Conservation (phyloP, 2,329 filamentous ascomycete species). For the Aspergillus amoenus region DNA sequence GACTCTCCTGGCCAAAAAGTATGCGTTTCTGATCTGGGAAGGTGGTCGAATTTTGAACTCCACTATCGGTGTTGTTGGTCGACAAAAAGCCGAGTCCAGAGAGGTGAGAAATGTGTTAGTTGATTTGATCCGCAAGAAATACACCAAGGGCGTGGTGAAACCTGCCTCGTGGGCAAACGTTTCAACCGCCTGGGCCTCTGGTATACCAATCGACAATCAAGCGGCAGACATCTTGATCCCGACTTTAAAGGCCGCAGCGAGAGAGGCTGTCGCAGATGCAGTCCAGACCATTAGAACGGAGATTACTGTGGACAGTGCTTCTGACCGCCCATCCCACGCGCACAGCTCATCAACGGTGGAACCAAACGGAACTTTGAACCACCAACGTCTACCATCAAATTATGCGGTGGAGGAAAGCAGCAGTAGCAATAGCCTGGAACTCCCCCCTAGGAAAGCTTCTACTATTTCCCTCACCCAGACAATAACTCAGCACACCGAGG, state of each 20-base stretch:
- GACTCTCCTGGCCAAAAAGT: constrained; percentile 33
- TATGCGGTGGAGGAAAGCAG: constrained; percentile 16
- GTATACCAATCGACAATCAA: constrained; percentile 35
- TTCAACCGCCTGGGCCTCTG: constrained; percentile 40
- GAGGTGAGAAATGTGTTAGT: constrained; percentile 33
- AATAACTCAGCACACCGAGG: constrained; percentile 37
- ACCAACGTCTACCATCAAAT: constrained; percentile 26
- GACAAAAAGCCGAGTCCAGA: constrained; percentile 25
- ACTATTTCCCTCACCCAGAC: constrained; percentile 45
- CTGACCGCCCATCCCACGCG: constrained; percentile 14
- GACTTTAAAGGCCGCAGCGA: constrained; percentile 41
- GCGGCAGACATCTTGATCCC: constrained; percentile 44
- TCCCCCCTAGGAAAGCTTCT: constrained; percentile 35
- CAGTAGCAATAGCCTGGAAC: constrained; percentile 19
- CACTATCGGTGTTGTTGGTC: constrained; percentile 32
- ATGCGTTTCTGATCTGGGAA: constrained; percentile 44
- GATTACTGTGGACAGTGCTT: constrained; percentile 32
- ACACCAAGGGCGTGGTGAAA: constrained; percentile 39
- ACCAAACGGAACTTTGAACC: constrained; percentile 11
- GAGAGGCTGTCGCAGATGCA: constrained; percentile 40
- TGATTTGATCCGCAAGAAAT: constrained; percentile 38
- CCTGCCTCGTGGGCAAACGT: constrained; percentile 40
- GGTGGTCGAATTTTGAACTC: constrained; percentile 40
- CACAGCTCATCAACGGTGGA: constrained; percentile 13
- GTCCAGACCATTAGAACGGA: constrained; percentile 42